These are phyloP conservation scores for Podospora comata DNA, from an alignment of 495 filamentous ascomycete species.

Conservation along the genomic window DNA sequence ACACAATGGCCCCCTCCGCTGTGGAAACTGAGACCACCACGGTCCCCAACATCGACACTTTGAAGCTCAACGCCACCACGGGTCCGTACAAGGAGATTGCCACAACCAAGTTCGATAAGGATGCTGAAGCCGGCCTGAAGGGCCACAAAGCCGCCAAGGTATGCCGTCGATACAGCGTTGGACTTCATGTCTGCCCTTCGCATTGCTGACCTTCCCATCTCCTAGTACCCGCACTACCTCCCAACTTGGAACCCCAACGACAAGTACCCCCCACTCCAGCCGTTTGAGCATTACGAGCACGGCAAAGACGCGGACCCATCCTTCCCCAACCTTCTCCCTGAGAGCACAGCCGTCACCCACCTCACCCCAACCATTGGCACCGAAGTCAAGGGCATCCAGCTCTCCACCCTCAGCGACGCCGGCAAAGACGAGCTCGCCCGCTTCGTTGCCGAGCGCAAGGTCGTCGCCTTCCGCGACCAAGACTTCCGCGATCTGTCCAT, in stretches of 20 bases:
- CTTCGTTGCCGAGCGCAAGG: slow-evolving; percentile 73
- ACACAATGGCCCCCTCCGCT: slow-evolving; percentile 33
- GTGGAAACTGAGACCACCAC: slow-evolving; percentile 36
- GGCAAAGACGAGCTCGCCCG: slow-evolving; percentile 81
- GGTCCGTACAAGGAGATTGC: slow-evolving; percentile 63
- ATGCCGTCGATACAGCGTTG: not conserved
- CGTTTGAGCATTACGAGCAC: slow-evolving; percentile 69
- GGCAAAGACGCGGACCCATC: slow-evolving; percentile 66
- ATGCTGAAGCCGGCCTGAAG: slow-evolving; percentile 44
- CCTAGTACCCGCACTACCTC: slow-evolving; percentile 68
- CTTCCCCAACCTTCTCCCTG: slow-evolving; percentile 63
- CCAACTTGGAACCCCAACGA: slow-evolving; percentile 63
- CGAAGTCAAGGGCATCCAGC: slow-evolving; percentile 72
- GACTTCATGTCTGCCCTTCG: not conserved
- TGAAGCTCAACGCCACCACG: slow-evolving; percentile 39
- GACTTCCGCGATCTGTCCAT: slow-evolving; percentile 76
- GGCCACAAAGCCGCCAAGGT: slow-evolving; percentile 46
- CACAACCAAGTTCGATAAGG: slow-evolving; percentile 50
- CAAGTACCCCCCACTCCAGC: slow-evolving; percentile 63
- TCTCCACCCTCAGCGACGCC: slow-evolving; percentile 60
- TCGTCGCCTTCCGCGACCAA: slow-evolving; percentile 77
- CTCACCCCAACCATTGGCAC: slow-evolving; percentile 73
- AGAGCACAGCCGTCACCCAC: slow-evolving; percentile 49
- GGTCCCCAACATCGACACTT: slow-evolving; percentile 25
- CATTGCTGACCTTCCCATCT: slow-evolving; percentile 6